Conservation (phyloP, 305 asterid genomes). For the Fraxinus angustifolia region DNA sequence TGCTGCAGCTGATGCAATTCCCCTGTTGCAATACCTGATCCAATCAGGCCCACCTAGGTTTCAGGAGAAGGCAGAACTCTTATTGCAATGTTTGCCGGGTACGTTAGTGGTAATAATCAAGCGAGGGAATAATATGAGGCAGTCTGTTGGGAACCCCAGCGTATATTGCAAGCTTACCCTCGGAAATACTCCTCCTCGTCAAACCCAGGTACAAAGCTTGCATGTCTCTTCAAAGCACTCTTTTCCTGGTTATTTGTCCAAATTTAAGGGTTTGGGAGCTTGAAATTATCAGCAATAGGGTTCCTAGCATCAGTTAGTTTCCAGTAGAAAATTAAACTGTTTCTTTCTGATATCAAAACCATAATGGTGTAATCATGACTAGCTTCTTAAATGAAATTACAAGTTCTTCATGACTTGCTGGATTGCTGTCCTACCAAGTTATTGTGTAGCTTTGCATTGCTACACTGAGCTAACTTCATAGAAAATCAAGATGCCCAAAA, state of each 20-base stretch:
- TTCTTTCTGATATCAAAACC: background rate
- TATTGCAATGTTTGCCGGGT: slow-evolving; percentile 96
- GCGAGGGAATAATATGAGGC: slow-evolving; percentile 93
- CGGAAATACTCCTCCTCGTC: slow-evolving; percentile 79
- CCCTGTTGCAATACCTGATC: slow-evolving; percentile 87
- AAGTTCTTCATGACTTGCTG: background rate
- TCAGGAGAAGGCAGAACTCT: slow-evolving; percentile 95
- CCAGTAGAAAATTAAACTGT: background rate
- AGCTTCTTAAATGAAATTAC: background rate
- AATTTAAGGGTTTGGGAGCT: background rate
- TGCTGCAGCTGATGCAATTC: slow-evolving; percentile 98
- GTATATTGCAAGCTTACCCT: slow-evolving; percentile 95
- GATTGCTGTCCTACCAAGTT: background rate
- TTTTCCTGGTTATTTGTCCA: background rate
- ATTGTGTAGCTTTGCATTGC: background rate
- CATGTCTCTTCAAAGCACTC: background rate
- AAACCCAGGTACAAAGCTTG: slow-evolving; percentile 59
- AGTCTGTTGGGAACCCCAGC: slow-evolving; percentile 94
- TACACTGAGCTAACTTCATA: background rate
- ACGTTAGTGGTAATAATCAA: slow-evolving; percentile 85
- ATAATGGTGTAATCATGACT: background rate
- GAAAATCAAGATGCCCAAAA: background rate
- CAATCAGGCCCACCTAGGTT: slow-evolving; percentile 99
- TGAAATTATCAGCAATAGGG: background rate
- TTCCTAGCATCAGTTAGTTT: background rate